Base-by-base conservation (phyloP, 495 filamentous ascomycete species). In the Daldinia caldariorum region DNA sequence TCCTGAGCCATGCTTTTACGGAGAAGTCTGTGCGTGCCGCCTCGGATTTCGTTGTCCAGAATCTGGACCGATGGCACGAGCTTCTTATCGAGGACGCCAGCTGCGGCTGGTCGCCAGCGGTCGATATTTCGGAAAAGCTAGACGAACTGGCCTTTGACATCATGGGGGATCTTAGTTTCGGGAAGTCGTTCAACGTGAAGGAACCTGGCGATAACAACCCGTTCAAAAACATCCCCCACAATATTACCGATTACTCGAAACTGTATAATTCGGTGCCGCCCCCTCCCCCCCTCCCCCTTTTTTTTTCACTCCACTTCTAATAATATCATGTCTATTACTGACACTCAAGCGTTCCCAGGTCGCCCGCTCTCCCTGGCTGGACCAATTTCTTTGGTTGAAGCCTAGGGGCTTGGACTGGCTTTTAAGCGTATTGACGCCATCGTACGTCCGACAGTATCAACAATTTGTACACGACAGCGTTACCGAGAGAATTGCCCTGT, bases 81-180 rank as follows among this genome's bases (percentile, higher is more conserved):
- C 34, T 79, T 1, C 56, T 58, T 22, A 10, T 37, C 77, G 14
- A 22, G 67, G 34, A 20, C 29, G 13, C 22, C 2, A 67, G 69
- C 45, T 20, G 35, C 1, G 62, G 73, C 3, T 79, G 77, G 77
- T 66, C 68, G 5, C 18, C 51, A 1, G 55, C 76, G 2, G 61
- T 72, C 12, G 61, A 76, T 13, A 53, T 81, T 16, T 58, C 73
- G 1, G 63, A 77, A 9, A 59, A 53, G 41, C 49, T 73, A n/a
- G 61, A 70, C 13, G 38, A 49, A 18, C 70, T 79, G 3, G 60
- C 67, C 0, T 74, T 78, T 39, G 77, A 79, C 57, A 70, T 78
- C 32, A 66, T 78, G 66, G 83, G 83, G 77, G 84, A 86, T 71
- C 61, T 85, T 12, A 83, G 84, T 54, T 86, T 86, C 70, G 83